These are phyloP conservation scores for Rhodomyrtus tomentosa DNA, from an alignment of 345 rosid genomes.

Conservation along the genomic window DNA sequence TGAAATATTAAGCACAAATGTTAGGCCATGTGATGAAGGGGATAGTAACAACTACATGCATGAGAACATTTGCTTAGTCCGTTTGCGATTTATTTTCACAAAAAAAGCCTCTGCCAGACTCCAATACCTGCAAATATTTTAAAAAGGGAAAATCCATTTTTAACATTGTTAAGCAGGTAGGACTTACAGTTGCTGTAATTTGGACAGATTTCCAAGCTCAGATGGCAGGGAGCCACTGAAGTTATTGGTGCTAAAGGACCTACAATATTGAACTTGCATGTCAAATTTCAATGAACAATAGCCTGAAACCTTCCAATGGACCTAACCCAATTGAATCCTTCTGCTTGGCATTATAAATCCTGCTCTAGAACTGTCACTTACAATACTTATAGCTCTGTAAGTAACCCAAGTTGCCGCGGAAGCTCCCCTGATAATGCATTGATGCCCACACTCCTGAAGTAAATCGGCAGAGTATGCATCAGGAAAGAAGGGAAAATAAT, in stretches of 20 bases:
- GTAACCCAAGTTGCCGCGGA: conserved; percentile 58
- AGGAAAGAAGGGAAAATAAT: background rate
- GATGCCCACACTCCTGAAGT: conserved; percentile 32
- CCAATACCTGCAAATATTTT: background rate
- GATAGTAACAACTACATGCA: background rate
- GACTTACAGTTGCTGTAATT: background rate
- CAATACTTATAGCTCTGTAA: conserved; percentile 34
- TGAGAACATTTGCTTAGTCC: background rate
- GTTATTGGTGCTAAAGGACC: background rate
- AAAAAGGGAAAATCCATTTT: background rate
- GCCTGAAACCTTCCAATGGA: background rate
- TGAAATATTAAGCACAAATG: background rate
- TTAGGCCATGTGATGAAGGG: background rate
- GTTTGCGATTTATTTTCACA: background rate
- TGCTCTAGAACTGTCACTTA: conserved; percentile 12
- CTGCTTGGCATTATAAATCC: background rate
- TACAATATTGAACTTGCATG: background rate
- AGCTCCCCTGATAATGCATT: conserved; percentile 56
- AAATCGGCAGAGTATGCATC: background rate
- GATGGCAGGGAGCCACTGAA: background rate
- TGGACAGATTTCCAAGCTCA: background rate
- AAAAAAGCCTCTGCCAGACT: background rate
- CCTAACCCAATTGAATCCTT: background rate
- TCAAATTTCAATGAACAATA: background rate
- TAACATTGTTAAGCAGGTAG: background rate